Evolutionary conservation across 345 rosid genomes (phyloP), one percentile per base, ranked within the genome.

Genomic region (Lepidium didymum): DNA sequence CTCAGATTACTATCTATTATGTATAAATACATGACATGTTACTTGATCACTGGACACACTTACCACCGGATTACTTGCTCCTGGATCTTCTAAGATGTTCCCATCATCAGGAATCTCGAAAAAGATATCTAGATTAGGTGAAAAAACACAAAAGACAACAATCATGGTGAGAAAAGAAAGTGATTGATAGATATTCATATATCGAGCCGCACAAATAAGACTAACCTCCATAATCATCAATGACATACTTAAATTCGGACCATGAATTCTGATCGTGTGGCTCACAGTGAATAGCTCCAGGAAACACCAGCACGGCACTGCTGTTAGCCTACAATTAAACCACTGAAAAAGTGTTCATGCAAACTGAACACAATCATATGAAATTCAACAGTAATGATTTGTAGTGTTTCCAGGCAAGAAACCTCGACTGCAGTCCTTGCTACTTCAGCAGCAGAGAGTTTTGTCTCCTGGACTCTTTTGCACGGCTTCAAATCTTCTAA

Each of bases 151-250:
- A 36, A 68, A 0, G 11, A 40, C n/a, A 7, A 49, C 10, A 54
- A 31, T 14, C 34, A 42, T 55, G 23, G 64, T 68, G 27, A 75
- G 47, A 75, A 68, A 27, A 55, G 56, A 67, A 29, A 52, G 51
- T 74, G 43, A 54, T 14, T 1, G 2, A 27, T 21, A 41, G 10
- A 56, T 15, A 56, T 40, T 12, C 16, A 10, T 25, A 61, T 33
- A 67, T 25, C 19, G 21, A 52, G 63, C 27, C 4, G 37, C 5
- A 21, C 8, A 18, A 10, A 10, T 18, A 67, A 74, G 64, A 42
- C 74, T 15, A 62, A 90, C 98, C 98, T 87, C 98, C 97, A 80
- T 85, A 90, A 69, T 88, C 96, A 80, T 93, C 98, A 75, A 88
- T 62, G 64, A 90, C 85, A 70, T 88, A 93, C 69, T 74, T 86